Evolutionary conservation across 192 early-diverging fungal genomes (phyloP).

Genomic region (Entomortierella beljakovae): DNA sequence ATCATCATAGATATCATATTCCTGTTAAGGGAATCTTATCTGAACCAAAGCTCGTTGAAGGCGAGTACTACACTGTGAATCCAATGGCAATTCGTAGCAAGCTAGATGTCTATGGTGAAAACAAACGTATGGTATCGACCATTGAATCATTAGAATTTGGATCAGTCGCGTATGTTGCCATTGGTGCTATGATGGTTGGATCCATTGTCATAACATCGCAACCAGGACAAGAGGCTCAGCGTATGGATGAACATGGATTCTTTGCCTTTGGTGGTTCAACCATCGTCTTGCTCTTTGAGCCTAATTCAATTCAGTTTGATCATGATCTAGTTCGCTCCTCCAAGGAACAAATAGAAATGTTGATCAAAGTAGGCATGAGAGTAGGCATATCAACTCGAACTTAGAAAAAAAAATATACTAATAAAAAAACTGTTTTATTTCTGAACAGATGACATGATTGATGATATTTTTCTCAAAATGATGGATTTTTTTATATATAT

Average conservation of each 20-base stretch:
- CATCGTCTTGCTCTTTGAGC: conserved; percentile 74
- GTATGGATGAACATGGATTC: conserved; percentile 85
- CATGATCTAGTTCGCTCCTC: conserved; percentile 75
- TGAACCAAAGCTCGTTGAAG: conserved; percentile 62
- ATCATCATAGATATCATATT: conserved; percentile 60
- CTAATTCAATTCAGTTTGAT: conserved; percentile 72
- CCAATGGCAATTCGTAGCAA: conserved; percentile 80
- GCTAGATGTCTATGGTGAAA: conserved; percentile 85
- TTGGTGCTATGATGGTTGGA: conserved; percentile 92
- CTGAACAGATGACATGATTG: too few species aligned
- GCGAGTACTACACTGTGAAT: conserved; percentile 86
- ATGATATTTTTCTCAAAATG: too few species aligned
- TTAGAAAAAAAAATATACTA: background rate
- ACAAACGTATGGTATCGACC: conserved; percentile 73
- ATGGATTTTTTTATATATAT: too few species aligned
- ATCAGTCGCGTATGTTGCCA: conserved; percentile 71
- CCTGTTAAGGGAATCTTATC: conserved; percentile 77
- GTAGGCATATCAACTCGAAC: conserved; percentile 20
- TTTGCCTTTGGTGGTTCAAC: conserved; percentile 89
- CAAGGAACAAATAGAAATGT: conserved; percentile 73
- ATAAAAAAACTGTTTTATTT: background rate
- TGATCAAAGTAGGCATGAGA: conserved; percentile 60
- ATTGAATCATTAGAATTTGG: conserved; percentile 77
- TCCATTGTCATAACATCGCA: conserved; percentile 73
- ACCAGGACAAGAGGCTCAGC: conserved; percentile 49